Evolutionary conservation across 129 eudicot genomes (phyloP).

Genomic region (Helianthus annuus): DNA sequence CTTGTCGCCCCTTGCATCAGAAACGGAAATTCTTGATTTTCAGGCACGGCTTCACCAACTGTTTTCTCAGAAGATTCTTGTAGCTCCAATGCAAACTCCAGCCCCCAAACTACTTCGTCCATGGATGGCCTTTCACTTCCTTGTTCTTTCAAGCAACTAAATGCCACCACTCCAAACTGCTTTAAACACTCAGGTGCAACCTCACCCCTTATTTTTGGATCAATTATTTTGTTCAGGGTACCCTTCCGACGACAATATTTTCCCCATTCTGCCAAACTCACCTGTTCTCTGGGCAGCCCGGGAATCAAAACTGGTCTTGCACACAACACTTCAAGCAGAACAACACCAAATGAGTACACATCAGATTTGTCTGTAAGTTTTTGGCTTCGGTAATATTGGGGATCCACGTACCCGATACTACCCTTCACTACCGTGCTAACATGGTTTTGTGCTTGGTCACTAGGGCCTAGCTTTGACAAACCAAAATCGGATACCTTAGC

Average conservation of each 20-base stretch:
- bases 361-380: constrained; percentile 49
- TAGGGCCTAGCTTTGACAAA: constrained; percentile 48
- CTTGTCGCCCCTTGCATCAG: constrained; percentile 15
- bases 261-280: constrained; percentile 36
- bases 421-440: constrained; percentile 57
- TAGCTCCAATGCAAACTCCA: constrained; percentile 32
- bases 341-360: constrained; percentile 68
- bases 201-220: constrained; percentile 25
- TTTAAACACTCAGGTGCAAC: constrained; percentile 31
- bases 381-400: constrained; percentile 35
- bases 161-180: constrained; percentile 40
- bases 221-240: constrained; percentile 20
- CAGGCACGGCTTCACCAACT: background rate
- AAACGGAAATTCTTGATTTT: constrained; percentile 21
- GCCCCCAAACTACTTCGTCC: constrained; percentile 36
- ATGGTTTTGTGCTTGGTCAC: constrained; percentile 33
- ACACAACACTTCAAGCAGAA: constrained; percentile 42
- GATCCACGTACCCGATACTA: constrained; percentile 53
- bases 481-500: constrained; percentile 65
- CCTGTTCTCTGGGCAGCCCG: constrained; percentile 27
- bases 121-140: constrained; percentile 29
- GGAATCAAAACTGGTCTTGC: constrained; percentile 37
- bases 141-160: constrained; percentile 24
- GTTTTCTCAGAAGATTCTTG: constrained; percentile 32
- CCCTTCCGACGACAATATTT: constrained; percentile 24